phyloP scores from a whole-genome alignment of 192 early-diverging fungal species.

The Backusella liffmaniae region DNA sequence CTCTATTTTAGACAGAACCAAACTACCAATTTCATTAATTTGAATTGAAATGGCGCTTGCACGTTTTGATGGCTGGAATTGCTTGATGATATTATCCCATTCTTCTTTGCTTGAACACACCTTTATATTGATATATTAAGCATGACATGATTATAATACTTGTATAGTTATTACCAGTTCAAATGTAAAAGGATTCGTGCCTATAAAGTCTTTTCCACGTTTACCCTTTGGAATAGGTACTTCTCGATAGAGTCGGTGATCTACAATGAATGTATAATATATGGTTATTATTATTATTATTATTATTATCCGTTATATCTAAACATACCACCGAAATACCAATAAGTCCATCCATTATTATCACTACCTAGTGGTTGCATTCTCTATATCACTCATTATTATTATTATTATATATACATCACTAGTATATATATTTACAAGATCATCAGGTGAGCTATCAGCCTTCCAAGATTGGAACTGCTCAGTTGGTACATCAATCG shows the following conservation, averaged over 20 bases:
- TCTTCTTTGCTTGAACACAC: slow-evolving; percentile 5
- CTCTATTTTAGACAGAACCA: not conserved
- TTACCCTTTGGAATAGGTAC: not conserved
- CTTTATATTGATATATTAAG: not conserved
- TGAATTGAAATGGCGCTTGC: not conserved
- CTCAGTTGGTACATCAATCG: not conserved
- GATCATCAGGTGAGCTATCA: not conserved
- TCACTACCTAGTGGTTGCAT: not conserved
- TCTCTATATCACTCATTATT: not conserved
- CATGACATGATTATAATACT: not conserved
- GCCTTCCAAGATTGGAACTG: not conserved
- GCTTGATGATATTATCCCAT: not conserved
- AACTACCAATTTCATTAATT: not conserved
- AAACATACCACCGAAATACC: slow-evolving; percentile 17
- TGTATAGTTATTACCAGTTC: not conserved
- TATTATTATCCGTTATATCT: not conserved
- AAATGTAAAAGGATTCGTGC: slow-evolving; percentile 6
- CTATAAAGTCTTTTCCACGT: not conserved
- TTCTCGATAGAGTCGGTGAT: slow-evolving; percentile 1
- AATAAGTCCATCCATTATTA: slow-evolving; percentile 1
- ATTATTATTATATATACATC: not conserved
- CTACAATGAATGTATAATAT: not conserved
- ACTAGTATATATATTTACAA: not conserved
- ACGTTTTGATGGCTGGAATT: not conserved
- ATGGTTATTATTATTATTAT: too few species aligned